phyloP scores from a whole-genome alignment of 192 early-diverging fungal species.

The Phycomyces nitens region DNA sequence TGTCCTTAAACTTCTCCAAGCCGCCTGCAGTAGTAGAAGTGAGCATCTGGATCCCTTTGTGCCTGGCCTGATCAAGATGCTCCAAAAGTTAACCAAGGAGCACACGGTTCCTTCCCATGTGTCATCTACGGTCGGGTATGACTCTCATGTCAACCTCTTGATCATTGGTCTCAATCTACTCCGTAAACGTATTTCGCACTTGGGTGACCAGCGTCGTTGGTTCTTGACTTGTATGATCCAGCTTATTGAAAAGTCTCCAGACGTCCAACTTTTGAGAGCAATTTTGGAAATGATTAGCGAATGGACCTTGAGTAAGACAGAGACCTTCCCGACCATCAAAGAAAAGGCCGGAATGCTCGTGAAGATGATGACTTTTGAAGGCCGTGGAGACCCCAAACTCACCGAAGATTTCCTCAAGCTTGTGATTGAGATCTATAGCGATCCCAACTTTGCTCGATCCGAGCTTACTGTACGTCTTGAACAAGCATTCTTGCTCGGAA shows the following conservation, averaged over 20 bases:
- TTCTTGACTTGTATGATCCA: constrained; percentile 79
- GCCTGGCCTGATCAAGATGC: constrained; percentile 73
- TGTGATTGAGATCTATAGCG: constrained; percentile 88
- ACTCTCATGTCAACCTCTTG: constrained; percentile 49
- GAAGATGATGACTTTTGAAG: constrained; percentile 87
- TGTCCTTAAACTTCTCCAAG: constrained; percentile 65
- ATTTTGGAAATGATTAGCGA: constrained; percentile 81
- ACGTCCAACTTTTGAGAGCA: constrained; percentile 64
- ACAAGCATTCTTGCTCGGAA: constrained; percentile 91
- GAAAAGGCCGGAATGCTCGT: constrained; percentile 93
- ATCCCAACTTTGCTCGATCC: constrained; percentile 75
- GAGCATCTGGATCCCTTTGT: constrained; percentile 72
- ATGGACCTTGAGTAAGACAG: constrained; percentile 81
- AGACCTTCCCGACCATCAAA: constrained; percentile 92
- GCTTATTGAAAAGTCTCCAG: constrained; percentile 82
- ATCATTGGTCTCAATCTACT: constrained; percentile 52
- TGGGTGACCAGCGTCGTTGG: constrained; percentile 83
- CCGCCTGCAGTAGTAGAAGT: constrained; percentile 55
- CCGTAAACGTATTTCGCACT: constrained; percentile 58
- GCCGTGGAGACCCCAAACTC: constrained; percentile 60
- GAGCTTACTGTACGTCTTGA: constrained; percentile 94
- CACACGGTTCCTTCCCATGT: constrained; percentile 52
- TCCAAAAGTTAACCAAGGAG: constrained; percentile 85
- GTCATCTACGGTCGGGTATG: constrained; percentile 33
- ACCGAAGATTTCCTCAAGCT: constrained; percentile 84